Base-by-base conservation (phyloP, 495 filamentous ascomycete genomes). In the Chaetomium cochliodes region DNA sequence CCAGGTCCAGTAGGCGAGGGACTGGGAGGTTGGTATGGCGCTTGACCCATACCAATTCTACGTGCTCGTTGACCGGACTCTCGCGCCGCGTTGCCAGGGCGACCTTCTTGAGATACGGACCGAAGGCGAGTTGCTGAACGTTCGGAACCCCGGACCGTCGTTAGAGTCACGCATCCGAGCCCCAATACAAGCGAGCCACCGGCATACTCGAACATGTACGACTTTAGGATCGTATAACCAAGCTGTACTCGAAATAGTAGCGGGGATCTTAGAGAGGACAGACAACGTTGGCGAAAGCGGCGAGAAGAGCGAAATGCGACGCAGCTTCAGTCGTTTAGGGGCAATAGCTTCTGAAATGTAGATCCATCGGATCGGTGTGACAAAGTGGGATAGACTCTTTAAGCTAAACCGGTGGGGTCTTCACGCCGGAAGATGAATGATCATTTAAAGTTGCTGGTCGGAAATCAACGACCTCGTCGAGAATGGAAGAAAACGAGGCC, bases 41-140 rank as follows among this genome's bases (percentile, higher is more conserved):
- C 47, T 41, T 22, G n/a, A 46, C 41, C 41, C 47, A 16, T 47
- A 47, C 23, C 56, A 58, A 12, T 2, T 41, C 16, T 11, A 3
- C 41, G 25, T 58, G 15, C 41, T 58, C 56, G 25, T 58, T 58
- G 5, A n/a, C 56, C 56, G 33, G 56, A 23, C 56, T 20, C 3
- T 20, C 56, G 16, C 16, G 39, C 9, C n/a, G 23, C 3, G 33
- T 37, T 28, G 56, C 39, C 54, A 42, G 4, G 39, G 1, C 23
- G 20, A 25, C 20, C 37, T 18, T 26, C 55, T 58, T 58, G 37
- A 58, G 55, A 26, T 58, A 58, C 0, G 44, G 37, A 0, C 55
- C 55, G 6, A 58, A 58, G 13, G 55, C 37, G 13, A 58, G 55
- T 26, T 26, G 55, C 55, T 44, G 55, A 1, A 58, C 55, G 3